Conservation (phyloP, 2,329 filamentous ascomycete genomes). For the Aureobasidium vineae region DNA sequence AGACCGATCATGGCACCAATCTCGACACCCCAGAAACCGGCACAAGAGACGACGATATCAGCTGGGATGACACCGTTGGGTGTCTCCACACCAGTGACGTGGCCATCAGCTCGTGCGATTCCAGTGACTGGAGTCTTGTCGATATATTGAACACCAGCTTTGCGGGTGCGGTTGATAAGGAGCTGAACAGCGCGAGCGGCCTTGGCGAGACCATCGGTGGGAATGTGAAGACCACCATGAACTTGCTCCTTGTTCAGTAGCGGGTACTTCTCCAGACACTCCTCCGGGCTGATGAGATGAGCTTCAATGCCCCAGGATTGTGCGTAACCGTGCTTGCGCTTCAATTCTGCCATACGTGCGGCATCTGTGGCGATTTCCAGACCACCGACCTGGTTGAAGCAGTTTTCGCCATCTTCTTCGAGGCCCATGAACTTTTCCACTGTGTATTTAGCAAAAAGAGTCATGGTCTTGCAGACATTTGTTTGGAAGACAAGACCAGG, state of each 20-base stretch:
- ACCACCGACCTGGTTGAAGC: slow-evolving; percentile 63
- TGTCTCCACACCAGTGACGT: slow-evolving; percentile 58
- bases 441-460: slow-evolving; percentile 59
- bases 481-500: slow-evolving; percentile 65
- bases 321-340: slow-evolving; percentile 61
- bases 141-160: slow-evolving; percentile 59
- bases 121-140: slow-evolving; percentile 58
- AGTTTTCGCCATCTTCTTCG: slow-evolving; percentile 50
- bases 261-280: slow-evolving; percentile 56
- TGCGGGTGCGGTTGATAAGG: slow-evolving; percentile 57
- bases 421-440: slow-evolving; percentile 59
- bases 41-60: slow-evolving; percentile 62
- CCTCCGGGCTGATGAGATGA: slow-evolving; percentile 51
- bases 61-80: slow-evolving; percentile 52
- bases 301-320: slow-evolving; percentile 61
- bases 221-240: slow-evolving; percentile 60
- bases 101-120: slow-evolving; percentile 51
- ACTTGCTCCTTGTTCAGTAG: slow-evolving; percentile 54
- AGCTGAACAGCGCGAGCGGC: slow-evolving; percentile 62
- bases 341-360: slow-evolving; percentile 59
- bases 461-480: slow-evolving; percentile 58
- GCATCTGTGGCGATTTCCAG: slow-evolving; percentile 62
- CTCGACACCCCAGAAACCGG: slow-evolving; percentile 66
- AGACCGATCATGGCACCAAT: slow-evolving; percentile 61
- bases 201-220: slow-evolving; percentile 60